Evolutionary conservation across 2,329 filamentous ascomycete genomes (phyloP).

Genomic region (Ceratocystis colombiana): DNA sequence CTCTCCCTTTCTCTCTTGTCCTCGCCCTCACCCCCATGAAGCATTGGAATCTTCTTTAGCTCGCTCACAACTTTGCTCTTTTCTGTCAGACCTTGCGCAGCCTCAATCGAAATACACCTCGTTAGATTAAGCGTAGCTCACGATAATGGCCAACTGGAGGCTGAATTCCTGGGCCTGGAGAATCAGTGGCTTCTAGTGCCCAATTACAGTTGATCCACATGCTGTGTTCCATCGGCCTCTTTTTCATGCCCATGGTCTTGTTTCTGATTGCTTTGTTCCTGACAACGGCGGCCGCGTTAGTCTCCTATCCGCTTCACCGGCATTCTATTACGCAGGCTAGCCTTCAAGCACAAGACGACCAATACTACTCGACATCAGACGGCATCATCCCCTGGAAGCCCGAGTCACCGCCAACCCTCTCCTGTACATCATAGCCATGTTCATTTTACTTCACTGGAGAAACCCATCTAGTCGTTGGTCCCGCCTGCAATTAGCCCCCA

Average conservation of each 20-base stretch:
- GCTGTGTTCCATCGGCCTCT: too few relatives aligned
- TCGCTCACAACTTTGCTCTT: not conserved
- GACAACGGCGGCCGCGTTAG: too few relatives aligned
- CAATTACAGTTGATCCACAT: too few relatives aligned
- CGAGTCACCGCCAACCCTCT: not conserved
- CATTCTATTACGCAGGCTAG: not conserved
- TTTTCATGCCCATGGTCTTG: too few relatives aligned
- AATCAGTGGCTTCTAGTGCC: not conserved
- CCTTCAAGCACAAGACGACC: not conserved
- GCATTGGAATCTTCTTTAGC: not conserved
- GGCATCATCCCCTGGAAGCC: not conserved
- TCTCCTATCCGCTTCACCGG: not conserved
- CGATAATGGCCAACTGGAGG: not conserved
- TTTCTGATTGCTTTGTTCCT: not conserved
- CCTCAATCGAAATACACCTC: not conserved
- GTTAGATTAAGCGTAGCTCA: not conserved
- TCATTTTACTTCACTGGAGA: not conserved
- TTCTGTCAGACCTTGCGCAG: not conserved
- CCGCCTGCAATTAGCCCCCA: not conserved
- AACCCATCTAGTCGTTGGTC: not conserved
- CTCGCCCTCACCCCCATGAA: not conserved
- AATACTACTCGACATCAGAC: constrained; percentile 5
- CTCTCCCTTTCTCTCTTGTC: not conserved
- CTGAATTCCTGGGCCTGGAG: not conserved
- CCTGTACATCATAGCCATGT: not conserved